Base-by-base conservation (phyloP, 2,329 filamentous ascomycete genomes). In the Aspergillus floridensis region DNA sequence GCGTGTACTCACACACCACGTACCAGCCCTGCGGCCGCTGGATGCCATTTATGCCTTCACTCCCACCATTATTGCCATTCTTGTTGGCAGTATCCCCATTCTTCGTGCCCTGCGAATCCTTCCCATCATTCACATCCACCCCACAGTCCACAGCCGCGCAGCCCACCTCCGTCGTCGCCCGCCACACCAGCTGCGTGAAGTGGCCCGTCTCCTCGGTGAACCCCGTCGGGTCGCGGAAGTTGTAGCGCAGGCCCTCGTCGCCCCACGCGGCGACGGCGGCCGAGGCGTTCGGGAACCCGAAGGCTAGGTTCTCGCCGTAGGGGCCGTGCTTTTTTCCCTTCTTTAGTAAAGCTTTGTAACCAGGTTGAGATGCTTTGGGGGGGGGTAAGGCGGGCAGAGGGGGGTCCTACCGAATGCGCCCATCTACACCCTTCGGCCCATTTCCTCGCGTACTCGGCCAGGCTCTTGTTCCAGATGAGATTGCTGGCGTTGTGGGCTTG, bases 101-200 rank as follows among this genome's bases (percentile, higher is more conserved):
- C 38, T 44, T 29, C 26, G 26, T 29, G 7, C 26, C 26, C 26
- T 8, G 26, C 26, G 26, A 29, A 8, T 63, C 50, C 56, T 75
- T 71, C 53, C 81, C 63, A 64, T 75, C 58, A 73, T 74, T 56
- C 6, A 57, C 24, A 6, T 59, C 60, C 54, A 74, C 76, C 50
- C 76, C 71, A 59, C 81, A 83, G 62, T 77, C 66, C 16, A 73
- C 69, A 46, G 73, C 72, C 26, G 72, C 83, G 64, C 83, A 91
- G 0, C 87, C 86, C 0, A 88, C 82, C 35, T 79, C 77, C 6
- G 77, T 85, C 1, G 86, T 89, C 24, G 77, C 73, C 72, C 82
- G 85, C 88, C 89, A 91, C 5, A 91, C 88, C 6, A 91, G 73
- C 77, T 91, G 88, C 1, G 88, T 89, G 66, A 91, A 91, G 70